Percentiles rank a stretch among this genome's conserved stretches.
Conservation (phyloP, 2,329 filamentous ascomycete genomes). For the Hymenoscyphus linearis region DNA sequence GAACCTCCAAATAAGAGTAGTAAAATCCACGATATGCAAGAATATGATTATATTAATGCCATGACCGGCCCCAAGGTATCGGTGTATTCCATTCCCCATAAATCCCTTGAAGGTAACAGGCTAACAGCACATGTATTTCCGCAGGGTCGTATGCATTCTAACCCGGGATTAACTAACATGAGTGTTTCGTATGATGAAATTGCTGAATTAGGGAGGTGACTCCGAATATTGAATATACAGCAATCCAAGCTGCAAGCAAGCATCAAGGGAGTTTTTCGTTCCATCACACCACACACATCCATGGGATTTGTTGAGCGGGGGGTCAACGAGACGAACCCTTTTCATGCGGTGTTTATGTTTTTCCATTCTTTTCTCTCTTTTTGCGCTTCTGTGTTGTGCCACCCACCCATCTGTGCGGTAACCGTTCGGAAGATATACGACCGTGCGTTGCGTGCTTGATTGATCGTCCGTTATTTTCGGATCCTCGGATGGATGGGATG, state of each 20-base stretch:
- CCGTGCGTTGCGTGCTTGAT: background rate
- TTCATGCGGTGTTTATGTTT: background rate
- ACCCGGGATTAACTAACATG: background rate
- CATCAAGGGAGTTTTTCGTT: background rate
- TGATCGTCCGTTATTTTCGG: background rate
- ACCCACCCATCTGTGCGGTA: background rate
- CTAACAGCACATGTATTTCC: background rate
- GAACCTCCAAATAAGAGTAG: background rate
- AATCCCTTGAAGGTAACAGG: no score
- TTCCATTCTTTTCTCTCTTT: background rate
- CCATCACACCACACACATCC: background rate
- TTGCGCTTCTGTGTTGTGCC: no score
- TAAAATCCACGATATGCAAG: no score
- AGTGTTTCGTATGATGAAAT: background rate
- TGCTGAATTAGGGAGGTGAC: background rate
- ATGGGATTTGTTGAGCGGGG: background rate
- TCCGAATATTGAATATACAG: background rate
- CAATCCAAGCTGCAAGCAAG: no score
- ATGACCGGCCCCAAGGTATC: no score
- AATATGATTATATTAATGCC: no score
- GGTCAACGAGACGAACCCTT: background rate
- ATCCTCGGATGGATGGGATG: background rate
- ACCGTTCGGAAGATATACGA: background rate
- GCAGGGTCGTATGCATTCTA: background rate
- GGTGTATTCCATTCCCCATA: background rate